phyloP scores from a whole-genome alignment of 768 basidiomycete genomes.

The Trametes gibbosa region DNA sequence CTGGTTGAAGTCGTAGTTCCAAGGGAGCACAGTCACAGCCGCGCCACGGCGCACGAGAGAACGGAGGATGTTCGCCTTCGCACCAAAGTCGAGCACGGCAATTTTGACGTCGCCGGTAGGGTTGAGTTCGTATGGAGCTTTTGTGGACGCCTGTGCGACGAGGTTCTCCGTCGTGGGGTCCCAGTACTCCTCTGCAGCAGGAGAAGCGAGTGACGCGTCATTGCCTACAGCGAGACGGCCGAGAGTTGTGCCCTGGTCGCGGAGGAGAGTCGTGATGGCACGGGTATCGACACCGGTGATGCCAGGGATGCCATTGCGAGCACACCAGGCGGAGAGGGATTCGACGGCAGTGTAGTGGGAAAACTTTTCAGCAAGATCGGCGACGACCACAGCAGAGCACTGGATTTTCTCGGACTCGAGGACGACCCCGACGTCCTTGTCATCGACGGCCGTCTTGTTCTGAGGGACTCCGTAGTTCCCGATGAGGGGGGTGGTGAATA shows the following conservation, averaged over 20 bases:
- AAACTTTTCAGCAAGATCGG: constrained; percentile 92
- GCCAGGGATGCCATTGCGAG: constrained; percentile 84
- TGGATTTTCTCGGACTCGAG: constrained; percentile 90
- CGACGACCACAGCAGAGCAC: constrained; percentile 89
- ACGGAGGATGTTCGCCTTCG: constrained; percentile 96
- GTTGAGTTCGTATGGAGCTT: constrained; percentile 80
- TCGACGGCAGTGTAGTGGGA: constrained; percentile 95
- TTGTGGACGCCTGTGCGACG: constrained; percentile 90
- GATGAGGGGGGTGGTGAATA: constrained; percentile 97
- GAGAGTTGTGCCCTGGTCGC: constrained; percentile 96
- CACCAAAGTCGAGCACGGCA: constrained; percentile 95
- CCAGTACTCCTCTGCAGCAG: constrained; percentile 77
- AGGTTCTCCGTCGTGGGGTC: constrained; percentile 91
- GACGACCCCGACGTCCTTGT: constrained; percentile 77
- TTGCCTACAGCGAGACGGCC: constrained; percentile 84
- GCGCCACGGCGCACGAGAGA: constrained; percentile 89
- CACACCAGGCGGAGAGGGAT: constrained; percentile 91
- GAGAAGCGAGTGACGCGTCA: constrained; percentile 60
- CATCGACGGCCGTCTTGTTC: constrained; percentile 71
- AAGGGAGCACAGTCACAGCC: constrained; percentile 92
- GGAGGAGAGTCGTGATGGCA: constrained; percentile 88
- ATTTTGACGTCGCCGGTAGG: constrained; percentile 85
- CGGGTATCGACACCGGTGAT: constrained; percentile 98
- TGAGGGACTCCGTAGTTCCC: constrained; percentile 96
- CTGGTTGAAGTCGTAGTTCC: constrained; percentile 95